Conservation (phyloP, 805 yeast genomes). For the Wickerhamiella domercqiae region DNA sequence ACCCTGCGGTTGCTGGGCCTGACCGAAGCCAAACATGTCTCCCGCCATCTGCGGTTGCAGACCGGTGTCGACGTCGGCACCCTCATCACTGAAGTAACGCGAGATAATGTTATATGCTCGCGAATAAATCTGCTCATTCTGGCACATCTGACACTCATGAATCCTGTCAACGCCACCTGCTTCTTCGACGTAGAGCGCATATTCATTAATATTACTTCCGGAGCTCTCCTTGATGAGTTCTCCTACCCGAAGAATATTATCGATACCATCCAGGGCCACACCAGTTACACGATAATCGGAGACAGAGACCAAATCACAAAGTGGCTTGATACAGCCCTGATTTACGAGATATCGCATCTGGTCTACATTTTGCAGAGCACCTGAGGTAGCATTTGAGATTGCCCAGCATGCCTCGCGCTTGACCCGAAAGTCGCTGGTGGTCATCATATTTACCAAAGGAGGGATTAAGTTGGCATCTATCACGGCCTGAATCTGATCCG, state of each 20-base stretch:
- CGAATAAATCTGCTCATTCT: conserved; percentile 80
- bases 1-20: conserved; percentile 7
- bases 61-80: conserved; percentile 42
- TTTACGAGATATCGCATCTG: conserved; percentile 82
- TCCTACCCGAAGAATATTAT: conserved; percentile 86
- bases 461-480: conserved; percentile 90
- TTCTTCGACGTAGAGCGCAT: conserved; percentile 86
- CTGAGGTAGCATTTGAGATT: conserved; percentile 91
- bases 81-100: conserved; percentile 79
- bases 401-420: conserved; percentile 99
- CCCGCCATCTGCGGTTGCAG: conserved; percentile 62
- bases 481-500: conserved; percentile 92
- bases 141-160: conserved; percentile 79
- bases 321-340: conserved; percentile 95
- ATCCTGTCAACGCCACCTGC: conserved; percentile 98
- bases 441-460: conserved; percentile 63
- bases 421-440: conserved; percentile 83
- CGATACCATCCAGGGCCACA: conserved; percentile 89
- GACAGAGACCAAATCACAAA: conserved; percentile 77
- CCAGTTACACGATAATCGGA: conserved; percentile 87
- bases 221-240: conserved; percentile 75
- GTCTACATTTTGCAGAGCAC: conserved; percentile 82
- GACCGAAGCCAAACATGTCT: conserved; percentile 79
- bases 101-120: conserved; percentile 84
- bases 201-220: conserved; percentile 57